Evolutionary conservation across 805 yeast species (phyloP).

Genomic region (baker's yeast (Saccharomyces cerevisiae)): DNA sequence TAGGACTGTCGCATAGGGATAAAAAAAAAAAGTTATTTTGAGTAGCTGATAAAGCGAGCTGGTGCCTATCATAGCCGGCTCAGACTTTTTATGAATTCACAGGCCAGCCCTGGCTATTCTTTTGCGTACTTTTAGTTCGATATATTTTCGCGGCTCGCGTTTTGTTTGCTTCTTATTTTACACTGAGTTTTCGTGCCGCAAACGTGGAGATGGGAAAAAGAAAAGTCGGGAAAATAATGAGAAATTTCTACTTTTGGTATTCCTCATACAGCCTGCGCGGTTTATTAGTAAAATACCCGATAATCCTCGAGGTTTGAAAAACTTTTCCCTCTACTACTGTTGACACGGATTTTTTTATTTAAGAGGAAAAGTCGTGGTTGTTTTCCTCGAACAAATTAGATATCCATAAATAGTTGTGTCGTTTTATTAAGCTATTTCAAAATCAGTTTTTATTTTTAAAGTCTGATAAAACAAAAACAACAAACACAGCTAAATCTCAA

Average conservation of each 20-base stretch:
- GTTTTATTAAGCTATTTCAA: neutral
- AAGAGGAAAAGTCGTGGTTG: neutral
- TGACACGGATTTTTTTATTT: neutral
- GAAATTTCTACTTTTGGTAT: neutral
- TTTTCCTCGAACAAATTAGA: neutral
- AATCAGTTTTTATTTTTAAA: neutral
- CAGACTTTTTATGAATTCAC: neutral
- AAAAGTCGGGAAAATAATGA: neutral
- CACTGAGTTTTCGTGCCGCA: neutral
- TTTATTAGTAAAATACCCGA: neutral
- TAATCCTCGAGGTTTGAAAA: neutral
- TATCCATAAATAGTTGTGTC: neutral
- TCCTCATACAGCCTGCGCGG: neutral
- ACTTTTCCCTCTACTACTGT: neutral
- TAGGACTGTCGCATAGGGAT: slow-evolving; percentile 28
- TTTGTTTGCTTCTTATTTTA: neutral
- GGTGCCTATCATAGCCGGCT: neutral
- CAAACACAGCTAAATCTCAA: neutral
- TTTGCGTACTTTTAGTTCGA: neutral
- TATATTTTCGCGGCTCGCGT: neutral
- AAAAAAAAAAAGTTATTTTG: neutral
- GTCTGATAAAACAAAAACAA: neutral
- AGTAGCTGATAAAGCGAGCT: neutral
- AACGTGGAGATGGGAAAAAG: neutral
- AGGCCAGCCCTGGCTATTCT: neutral